A percentile compares a stretch with the other conserved stretches of the same genome.
Evolutionary conservation across 495 filamentous ascomycete genomes (phyloP).

Genomic region (Parmelia sp.): DNA sequence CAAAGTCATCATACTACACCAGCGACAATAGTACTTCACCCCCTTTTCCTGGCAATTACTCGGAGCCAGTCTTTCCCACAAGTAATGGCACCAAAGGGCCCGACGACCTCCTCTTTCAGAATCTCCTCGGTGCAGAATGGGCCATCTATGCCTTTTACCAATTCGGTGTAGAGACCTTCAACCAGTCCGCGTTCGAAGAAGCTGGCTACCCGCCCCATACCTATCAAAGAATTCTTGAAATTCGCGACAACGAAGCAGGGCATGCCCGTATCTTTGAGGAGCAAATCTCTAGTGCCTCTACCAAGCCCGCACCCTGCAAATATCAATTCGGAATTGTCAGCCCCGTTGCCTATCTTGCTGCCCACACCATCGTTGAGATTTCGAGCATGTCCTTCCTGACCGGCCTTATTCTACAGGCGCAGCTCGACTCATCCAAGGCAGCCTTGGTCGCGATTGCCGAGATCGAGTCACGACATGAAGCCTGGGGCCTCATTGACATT

Average conservation of each 20-base stretch:
- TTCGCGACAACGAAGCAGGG: conserved; percentile 52
- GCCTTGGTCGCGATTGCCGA: conserved; percentile 45
- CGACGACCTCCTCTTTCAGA: conserved; percentile 48
- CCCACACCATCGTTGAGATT: conserved; percentile 45
- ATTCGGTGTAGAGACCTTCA: conserved; percentile 43
- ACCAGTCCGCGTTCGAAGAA: conserved; percentile 34
- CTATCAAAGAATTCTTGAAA: conserved; percentile 45
- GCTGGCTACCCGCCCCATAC: conserved; percentile 42
- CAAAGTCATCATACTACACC: conserved; percentile 17
- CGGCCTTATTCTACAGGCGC: conserved; percentile 42
- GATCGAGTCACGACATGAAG: conserved; percentile 45
- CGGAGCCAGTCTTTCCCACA: conserved; percentile 39
- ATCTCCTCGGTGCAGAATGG: conserved; percentile 50
- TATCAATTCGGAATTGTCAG: conserved; percentile 38
- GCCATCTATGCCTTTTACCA: conserved; percentile 52
- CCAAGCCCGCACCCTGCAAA: conserved; percentile 48
- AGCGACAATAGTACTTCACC: conserved; percentile 9
- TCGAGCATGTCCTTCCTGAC: conserved; percentile 51
- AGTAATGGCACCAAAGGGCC: conserved; percentile 30
- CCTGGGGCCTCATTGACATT: conserved; percentile 47
- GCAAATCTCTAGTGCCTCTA: conserved; percentile 44
- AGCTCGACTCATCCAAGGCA: conserved; percentile 32
- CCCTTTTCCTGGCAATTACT: conserved; percentile 43
- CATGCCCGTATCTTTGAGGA: conserved; percentile 51
- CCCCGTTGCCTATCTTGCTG: conserved; percentile 37